Evolutionary conservation across 2,329 filamentous ascomycete species (phyloP).

Genomic region (Stemphylium lycopersici): DNA sequence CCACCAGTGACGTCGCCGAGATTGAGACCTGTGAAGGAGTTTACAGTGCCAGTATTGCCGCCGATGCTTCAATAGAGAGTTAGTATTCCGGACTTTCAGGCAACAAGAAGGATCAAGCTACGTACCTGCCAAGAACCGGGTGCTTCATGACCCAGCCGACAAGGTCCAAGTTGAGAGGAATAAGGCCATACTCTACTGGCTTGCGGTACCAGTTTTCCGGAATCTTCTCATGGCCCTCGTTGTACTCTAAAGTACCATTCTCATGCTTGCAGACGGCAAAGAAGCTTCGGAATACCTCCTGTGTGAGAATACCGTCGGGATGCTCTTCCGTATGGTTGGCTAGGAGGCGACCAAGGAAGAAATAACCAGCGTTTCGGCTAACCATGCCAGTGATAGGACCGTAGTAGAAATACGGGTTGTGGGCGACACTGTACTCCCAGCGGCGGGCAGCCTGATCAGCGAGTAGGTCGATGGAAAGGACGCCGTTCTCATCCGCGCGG

Average conservation of each 20-base stretch:
- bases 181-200: conserved; percentile 55
- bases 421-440: conserved; percentile 56
- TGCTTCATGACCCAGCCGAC: conserved; percentile 21
- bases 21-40: conserved; percentile 58
- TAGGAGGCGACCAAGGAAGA: conserved; percentile 42
- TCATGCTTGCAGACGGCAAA: conserved; percentile 54
- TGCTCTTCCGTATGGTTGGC: conserved; percentile 24
- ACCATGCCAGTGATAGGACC: conserved; percentile 60
- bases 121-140: conserved; percentile 27
- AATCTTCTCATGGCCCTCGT: conserved; percentile 58
- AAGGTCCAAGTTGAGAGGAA: conserved; percentile 36
- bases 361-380: conserved; percentile 54
- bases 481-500: conserved; percentile 20
- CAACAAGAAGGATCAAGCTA: not conserved
- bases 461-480: conserved; percentile 23
- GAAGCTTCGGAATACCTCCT: conserved; percentile 53
- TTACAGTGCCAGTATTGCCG: conserved; percentile 59
- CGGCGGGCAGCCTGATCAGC: conserved; percentile 45
- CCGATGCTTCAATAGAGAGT: conserved; percentile 47
- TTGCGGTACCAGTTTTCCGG: conserved; percentile 61
- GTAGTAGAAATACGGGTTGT: conserved; percentile 63
- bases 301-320: conserved; percentile 23
- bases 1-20: conserved; percentile 32
- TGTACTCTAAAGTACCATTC: conserved; percentile 47
- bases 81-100: not conserved